A percentile compares a stretch with the other conserved stretches of the same genome.
Conservation (phyloP, 306 rosid genomes). For the Phaseolus lunatus region DNA sequence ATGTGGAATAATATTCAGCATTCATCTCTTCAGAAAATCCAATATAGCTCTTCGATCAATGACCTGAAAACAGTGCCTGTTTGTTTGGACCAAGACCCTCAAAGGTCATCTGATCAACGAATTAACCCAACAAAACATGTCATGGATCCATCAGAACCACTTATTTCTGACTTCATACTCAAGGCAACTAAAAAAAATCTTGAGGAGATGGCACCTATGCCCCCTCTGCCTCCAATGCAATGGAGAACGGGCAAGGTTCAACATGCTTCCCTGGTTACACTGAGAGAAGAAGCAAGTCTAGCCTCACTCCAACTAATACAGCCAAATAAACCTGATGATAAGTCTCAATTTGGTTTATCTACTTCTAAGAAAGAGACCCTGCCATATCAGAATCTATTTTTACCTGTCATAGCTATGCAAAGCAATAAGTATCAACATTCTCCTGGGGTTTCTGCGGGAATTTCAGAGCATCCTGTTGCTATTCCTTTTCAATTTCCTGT, state of each 20-base stretch:
- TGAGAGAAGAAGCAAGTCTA: slow-evolving; percentile 49
- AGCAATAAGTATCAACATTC: slow-evolving; percentile 49
- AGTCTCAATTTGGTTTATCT: slow-evolving; percentile 50
- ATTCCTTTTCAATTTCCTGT: slow-evolving; percentile 58
- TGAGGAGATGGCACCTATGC: slow-evolving; percentile 90
- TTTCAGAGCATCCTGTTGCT: slow-evolving; percentile 48
- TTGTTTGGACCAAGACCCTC: slow-evolving; percentile 47
- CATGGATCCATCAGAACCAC: slow-evolving; percentile 49
- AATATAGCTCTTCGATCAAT: slow-evolving; percentile 43
- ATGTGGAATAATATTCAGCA: slow-evolving; percentile 41
- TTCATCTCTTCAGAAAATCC: slow-evolving; percentile 46
- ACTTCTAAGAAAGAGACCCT: slow-evolving; percentile 44
- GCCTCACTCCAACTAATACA: slow-evolving; percentile 48
- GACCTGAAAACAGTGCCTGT: slow-evolving; percentile 47
- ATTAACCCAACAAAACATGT: slow-evolving; percentile 42
- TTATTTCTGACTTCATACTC: slow-evolving; percentile 53
- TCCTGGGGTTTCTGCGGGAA: slow-evolving; percentile 49
- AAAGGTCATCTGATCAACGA: slow-evolving; percentile 47
- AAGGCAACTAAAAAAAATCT: slow-evolving; percentile 53
- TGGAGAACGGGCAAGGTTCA: slow-evolving; percentile 88
- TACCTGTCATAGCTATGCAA: slow-evolving; percentile 51
- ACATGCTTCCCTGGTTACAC: slow-evolving; percentile 48
- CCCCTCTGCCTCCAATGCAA: slow-evolving; percentile 97
- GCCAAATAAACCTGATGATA: slow-evolving; percentile 49
- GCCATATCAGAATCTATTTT: slow-evolving; percentile 54